These are phyloP conservation scores for Polychytrium aggregatum DNA, from an alignment of 192 early-diverging fungal species.

Conservation along the genomic window DNA sequence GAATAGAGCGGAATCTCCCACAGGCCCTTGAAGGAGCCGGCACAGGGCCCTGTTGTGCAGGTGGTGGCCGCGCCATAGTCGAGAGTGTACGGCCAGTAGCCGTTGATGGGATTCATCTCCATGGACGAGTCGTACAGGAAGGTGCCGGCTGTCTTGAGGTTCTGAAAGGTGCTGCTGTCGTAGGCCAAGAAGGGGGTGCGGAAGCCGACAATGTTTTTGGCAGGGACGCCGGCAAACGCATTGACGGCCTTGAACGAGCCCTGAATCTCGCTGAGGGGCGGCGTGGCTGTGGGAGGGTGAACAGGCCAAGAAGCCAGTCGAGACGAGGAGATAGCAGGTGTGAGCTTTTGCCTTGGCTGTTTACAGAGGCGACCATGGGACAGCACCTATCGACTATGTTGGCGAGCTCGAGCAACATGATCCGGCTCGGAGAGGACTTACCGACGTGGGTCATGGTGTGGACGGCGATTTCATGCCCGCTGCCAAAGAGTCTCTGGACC, in stretches of 20 bases:
- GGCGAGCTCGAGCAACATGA: too few species aligned
- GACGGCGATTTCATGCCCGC: conserved; percentile 10
- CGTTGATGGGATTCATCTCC: conserved; percentile 18
- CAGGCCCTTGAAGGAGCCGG: conserved; percentile 34
- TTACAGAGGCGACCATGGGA: too few species aligned
- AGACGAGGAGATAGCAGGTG: too few species aligned
- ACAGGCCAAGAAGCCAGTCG: too few species aligned
- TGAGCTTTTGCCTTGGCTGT: too few species aligned
- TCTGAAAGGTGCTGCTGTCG: conserved; percentile 29
- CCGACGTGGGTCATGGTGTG: conserved; percentile 12
- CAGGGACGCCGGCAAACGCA: conserved; percentile 47
- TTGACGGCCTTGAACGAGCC: conserved; percentile 29
- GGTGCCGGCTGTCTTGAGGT: conserved; percentile 13
- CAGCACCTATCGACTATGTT: too few species aligned
- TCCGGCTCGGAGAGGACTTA: too few species aligned
- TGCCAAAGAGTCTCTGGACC: conserved; percentile 1
- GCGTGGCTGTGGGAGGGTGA: too few species aligned
- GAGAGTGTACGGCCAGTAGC: conserved; percentile 57
- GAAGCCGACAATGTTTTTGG: conserved; percentile 46
- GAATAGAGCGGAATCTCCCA: conserved; percentile 60
- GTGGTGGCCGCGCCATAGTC: conserved; percentile 35
- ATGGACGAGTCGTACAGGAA: conserved; percentile 47
- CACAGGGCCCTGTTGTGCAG: conserved; percentile 32
- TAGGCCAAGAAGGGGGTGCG: conserved; percentile 55
- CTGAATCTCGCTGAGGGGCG: conserved; percentile 19